Conservation (phyloP, 2,329 filamentous ascomycete species). For the Aspergillus fumigatiaffinis region DNA sequence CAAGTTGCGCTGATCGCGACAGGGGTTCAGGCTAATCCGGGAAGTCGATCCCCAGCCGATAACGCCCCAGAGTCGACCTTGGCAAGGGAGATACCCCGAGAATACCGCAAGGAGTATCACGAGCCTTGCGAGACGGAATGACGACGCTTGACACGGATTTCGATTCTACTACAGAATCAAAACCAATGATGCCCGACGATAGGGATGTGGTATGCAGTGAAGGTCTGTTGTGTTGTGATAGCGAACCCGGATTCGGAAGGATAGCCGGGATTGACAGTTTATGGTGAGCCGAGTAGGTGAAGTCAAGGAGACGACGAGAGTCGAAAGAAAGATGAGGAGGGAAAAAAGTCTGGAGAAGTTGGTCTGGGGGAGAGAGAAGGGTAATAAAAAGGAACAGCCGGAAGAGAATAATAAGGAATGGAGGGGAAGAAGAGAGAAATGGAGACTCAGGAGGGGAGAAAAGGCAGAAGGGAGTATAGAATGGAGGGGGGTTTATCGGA, state of each 20-base stretch:
- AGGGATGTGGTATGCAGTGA: constrained; percentile 7
- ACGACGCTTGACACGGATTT: background rate
- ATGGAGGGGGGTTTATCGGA: constrained; percentile 22
- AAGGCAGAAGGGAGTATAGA: constrained; percentile 12
- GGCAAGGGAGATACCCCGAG: constrained; percentile 10
- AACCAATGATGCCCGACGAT: background rate
- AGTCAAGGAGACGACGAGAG: constrained; percentile 16
- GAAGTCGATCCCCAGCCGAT: constrained; percentile 27
- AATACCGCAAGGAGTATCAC: constrained; percentile 13
- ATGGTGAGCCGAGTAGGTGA: constrained; percentile 7
- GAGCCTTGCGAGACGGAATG: constrained; percentile 3
- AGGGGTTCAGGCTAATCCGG: constrained; percentile 20
- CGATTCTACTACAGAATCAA: background rate
- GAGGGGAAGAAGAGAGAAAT: constrained; percentile 23
- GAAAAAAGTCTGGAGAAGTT: constrained; percentile 24
- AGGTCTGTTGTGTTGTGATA: constrained; percentile 1
- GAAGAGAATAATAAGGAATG: constrained; percentile 15
- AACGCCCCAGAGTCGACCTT: constrained; percentile 12
- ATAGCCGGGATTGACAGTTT: constrained; percentile 16
- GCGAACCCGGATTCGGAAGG: constrained; percentile 1
- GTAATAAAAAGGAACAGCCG: constrained; percentile 25
- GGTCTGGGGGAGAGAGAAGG: constrained; percentile 25
- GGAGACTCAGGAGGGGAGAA: constrained; percentile 24
- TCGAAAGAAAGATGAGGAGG: constrained; percentile 14
- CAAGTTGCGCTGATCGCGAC: constrained; percentile 18